Percentiles rank a stretch among this genome's conserved stretches.
Conservation (phyloP, 371 early-diverging fungal genomes). For the Zopfochytrium polystomum region DNA sequence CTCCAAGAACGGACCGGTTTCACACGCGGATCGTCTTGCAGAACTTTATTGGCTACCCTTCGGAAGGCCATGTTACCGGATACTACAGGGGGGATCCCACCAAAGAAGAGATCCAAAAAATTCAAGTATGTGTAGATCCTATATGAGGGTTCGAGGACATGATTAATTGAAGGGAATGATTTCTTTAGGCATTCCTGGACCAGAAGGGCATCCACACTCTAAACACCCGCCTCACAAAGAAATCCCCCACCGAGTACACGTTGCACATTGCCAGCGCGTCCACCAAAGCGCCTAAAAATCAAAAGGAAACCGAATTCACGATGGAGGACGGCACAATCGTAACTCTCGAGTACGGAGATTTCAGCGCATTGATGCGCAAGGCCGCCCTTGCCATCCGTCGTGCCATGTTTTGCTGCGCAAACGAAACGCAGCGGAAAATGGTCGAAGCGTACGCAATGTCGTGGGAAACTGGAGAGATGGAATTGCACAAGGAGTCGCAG, state of each 20-base stretch:
- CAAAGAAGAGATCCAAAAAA: slow-evolving; percentile 52
- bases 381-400: slow-evolving; percentile 45
- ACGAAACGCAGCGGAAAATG: slow-evolving; percentile 57
- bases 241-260: slow-evolving; percentile 30
- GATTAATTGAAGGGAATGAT: too few relatives aligned
- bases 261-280: slow-evolving; percentile 44
- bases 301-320: slow-evolving; percentile 15
- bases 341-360: slow-evolving; percentile 52
- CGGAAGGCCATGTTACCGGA: slow-evolving; percentile 59
- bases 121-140: too few relatives aligned
- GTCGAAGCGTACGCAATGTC: slow-evolving; percentile 48
- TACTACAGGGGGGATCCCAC: slow-evolving; percentile 54
- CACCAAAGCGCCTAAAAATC: slow-evolving; percentile 2
- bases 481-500: slow-evolving; percentile 59
- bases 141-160: too few relatives aligned
- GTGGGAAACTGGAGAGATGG: slow-evolving; percentile 57
- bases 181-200: slow-evolving; percentile 52
- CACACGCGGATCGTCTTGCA: too few relatives aligned
- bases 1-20: too few relatives aligned
- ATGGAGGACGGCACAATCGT: slow-evolving; percentile 45
- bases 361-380: slow-evolving; percentile 41
- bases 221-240: slow-evolving; percentile 51
- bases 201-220: slow-evolving; percentile 30
- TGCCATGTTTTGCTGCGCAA: slow-evolving; percentile 53
- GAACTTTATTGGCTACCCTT: slow-evolving; percentile 57